Evolutionary conservation across 139 green algal species (phyloP).

Genomic region (Micromonas commoda): DNA sequence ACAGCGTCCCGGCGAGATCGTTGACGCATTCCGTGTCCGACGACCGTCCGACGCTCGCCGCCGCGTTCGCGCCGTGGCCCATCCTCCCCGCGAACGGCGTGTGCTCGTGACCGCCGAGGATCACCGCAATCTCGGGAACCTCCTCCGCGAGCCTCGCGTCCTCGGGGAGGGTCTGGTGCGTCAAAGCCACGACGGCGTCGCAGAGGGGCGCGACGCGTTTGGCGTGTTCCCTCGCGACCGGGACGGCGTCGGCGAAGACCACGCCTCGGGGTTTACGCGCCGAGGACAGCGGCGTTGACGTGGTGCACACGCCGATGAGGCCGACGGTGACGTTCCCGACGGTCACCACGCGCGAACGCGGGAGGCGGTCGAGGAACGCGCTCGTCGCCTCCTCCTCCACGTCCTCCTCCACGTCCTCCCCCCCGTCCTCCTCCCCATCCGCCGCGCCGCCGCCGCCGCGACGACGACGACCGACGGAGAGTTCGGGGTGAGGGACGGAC

Average conservation of each 20-base stretch:
- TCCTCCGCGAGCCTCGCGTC: neutral
- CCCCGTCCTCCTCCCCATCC: neutral
- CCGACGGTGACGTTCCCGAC: neutral
- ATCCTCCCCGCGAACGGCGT: neutral
- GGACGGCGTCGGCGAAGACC: neutral
- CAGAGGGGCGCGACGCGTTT: too few species aligned
- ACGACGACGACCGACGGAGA: too few species aligned
- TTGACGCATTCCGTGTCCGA: neutral
- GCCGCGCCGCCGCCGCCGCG: neutral
- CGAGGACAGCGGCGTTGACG: conserved; percentile 6
- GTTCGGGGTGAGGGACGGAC: too few species aligned
- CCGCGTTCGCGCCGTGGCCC: neutral
- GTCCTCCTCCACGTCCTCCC: neutral
- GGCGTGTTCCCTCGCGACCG: neutral
- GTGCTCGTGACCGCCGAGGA: conserved; percentile 25
- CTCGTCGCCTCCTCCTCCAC: neutral
- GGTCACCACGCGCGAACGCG: neutral
- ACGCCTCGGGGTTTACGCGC: conserved; percentile 13
- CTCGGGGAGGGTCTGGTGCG: conserved; percentile 23
- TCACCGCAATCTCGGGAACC: conserved; percentile 6
- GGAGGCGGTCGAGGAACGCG: neutral
- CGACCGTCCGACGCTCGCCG: neutral
- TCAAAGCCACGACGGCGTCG: conserved; percentile 14
- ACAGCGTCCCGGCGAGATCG: conserved; percentile 4
- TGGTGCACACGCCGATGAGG: conserved; percentile 21